These are phyloP conservation scores for Aspergillaceae sp. DNA, from an alignment of 2,329 filamentous ascomycete species.

Conservation along the genomic window DNA sequence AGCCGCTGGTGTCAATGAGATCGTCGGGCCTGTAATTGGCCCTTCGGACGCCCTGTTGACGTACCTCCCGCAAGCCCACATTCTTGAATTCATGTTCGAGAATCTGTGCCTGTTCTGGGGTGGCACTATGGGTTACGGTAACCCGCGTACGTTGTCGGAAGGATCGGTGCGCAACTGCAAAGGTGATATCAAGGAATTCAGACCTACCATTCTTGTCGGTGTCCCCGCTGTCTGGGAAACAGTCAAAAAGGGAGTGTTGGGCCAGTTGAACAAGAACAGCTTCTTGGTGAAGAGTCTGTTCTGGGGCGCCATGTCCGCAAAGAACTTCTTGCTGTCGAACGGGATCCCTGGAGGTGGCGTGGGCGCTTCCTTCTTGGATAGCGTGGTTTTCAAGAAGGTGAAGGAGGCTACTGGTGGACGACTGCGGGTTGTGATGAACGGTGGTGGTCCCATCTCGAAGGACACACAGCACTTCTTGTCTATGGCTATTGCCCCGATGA, in stretches of 20 bases:
- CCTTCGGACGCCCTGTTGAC: slow-evolving; percentile 73
- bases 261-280: slow-evolving; percentile 65
- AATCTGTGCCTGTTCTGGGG: slow-evolving; percentile 84
- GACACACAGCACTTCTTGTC: slow-evolving; percentile 87
- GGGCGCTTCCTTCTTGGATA: slow-evolving; percentile 63
- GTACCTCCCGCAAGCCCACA: slow-evolving; percentile 90
- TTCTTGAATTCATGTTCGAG: slow-evolving; percentile 93
- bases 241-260: slow-evolving; percentile 85
- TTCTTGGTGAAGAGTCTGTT: slow-evolving; percentile 70
- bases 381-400: slow-evolving; percentile 83
- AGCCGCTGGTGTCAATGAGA: slow-evolving; percentile 72
- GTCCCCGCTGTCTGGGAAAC: slow-evolving; percentile 97
- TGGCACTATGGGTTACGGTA: slow-evolving; percentile 87
- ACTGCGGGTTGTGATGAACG: slow-evolving; percentile 86
- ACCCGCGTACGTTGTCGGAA: slow-evolving; percentile 80
- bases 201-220: slow-evolving; percentile 81
- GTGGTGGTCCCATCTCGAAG: slow-evolving; percentile 80
- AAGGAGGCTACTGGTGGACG: slow-evolving; percentile 81
- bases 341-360: slow-evolving; percentile 41
- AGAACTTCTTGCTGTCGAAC: slow-evolving; percentile 50
- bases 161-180: slow-evolving; percentile 77
- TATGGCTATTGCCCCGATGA: slow-evolving; percentile 87
- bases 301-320: slow-evolving; percentile 56
- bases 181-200: slow-evolving; percentile 88
- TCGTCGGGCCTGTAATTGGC: slow-evolving; percentile 69